Percentiles rank a stretch among this genome's conserved stretches.
These are phyloP conservation scores for Tarenaya hassleriana DNA, from an alignment of 345 rosid genomes.

Conservation along the genomic window DNA sequence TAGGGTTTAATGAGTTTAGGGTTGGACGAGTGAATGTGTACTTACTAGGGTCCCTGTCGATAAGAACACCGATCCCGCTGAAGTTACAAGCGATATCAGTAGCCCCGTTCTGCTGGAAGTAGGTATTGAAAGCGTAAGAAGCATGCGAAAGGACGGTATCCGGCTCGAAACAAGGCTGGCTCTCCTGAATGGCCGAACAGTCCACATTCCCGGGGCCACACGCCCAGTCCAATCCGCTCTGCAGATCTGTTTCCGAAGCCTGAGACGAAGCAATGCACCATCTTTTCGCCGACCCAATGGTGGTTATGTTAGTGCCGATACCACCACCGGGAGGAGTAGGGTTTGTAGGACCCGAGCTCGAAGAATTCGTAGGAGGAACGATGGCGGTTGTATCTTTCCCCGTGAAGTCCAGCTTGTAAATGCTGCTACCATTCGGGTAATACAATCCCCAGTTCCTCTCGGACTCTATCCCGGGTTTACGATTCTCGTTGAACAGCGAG, in stretches of 20 bases:
- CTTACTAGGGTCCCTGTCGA: constrained; percentile 91
- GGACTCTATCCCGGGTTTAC: constrained; percentile 74
- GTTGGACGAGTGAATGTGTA: too few species aligned
- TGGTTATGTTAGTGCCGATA: constrained; percentile 18
- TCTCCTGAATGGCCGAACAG: constrained; percentile 82
- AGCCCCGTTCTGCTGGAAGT: constrained; percentile 85
- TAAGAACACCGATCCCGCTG: constrained; percentile 68
- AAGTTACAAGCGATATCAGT: constrained; percentile 71
- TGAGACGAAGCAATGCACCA: constrained; percentile 90
- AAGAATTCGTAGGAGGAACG: constrained; percentile 36
- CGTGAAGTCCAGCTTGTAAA: constrained; percentile 67
- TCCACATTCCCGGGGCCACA: constrained; percentile 92
- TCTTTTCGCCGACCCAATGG: constrained; percentile 20
- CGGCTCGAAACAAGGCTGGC: constrained; percentile 92
- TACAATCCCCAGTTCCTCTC: constrained; percentile 94
- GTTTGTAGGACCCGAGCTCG: constrained; percentile 37
- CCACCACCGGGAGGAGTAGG: constrained; percentile 35
- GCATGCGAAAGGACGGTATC: constrained; percentile 85
- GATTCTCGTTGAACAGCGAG: constrained; percentile 85
- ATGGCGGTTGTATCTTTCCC: constrained; percentile 49
- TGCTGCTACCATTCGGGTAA: constrained; percentile 68
- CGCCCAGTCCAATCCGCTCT: constrained; percentile 84
- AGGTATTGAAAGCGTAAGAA: constrained; percentile 76
- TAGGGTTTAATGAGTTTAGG: too few species aligned
- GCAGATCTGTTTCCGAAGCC: constrained; percentile 57